Evolutionary conservation across 2,329 filamentous ascomycete species (phyloP).

Genomic region (Pseudogymnoascus sp.): DNA sequence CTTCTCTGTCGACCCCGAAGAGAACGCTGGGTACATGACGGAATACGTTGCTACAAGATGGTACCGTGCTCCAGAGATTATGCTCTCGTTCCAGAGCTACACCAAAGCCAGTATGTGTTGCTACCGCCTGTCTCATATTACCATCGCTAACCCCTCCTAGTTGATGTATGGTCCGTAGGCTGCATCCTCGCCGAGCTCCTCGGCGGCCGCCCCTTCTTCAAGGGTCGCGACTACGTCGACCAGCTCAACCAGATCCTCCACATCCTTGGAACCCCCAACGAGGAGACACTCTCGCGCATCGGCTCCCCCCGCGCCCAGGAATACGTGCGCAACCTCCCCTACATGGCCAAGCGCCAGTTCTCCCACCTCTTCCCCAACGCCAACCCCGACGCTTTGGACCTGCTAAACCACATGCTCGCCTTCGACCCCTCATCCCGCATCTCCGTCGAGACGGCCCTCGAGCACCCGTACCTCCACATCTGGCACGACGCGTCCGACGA

Average conservation of each 20-base stretch:
- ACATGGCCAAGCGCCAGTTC: slow-evolving; percentile 91
- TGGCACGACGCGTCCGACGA: slow-evolving; percentile 98
- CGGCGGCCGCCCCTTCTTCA: slow-evolving; percentile 96
- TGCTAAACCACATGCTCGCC: slow-evolving; percentile 93
- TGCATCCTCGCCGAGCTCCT: slow-evolving; percentile 96
- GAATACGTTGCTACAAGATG: slow-evolving; percentile 98
- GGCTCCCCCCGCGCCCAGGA: slow-evolving; percentile 93
- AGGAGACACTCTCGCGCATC: slow-evolving; percentile 87
- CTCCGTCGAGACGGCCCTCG: slow-evolving; percentile 86
- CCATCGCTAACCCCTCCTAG: slow-evolving; percentile 46
- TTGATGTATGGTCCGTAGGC: slow-evolving; percentile 98
- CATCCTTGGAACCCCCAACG: slow-evolving; percentile 92
- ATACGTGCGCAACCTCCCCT: slow-evolving; percentile 93
- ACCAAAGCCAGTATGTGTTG: slow-evolving; percentile 91
- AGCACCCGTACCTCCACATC: slow-evolving; percentile 93
- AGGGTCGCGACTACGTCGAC: slow-evolving; percentile 97
- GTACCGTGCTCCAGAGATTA: slow-evolving; percentile 98
- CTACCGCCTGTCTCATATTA: slow-evolving; percentile 10
- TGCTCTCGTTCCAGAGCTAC: slow-evolving; percentile 99
- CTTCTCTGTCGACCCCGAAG: slow-evolving; percentile 93
- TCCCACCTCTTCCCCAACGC: slow-evolving; percentile 81
- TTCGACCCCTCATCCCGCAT: slow-evolving; percentile 94
- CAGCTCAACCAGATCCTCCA: slow-evolving; percentile 99
- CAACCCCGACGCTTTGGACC: slow-evolving; percentile 90
- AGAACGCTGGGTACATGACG: slow-evolving; percentile 99